phyloP scores from a whole-genome alignment of 2,329 filamentous ascomycete species.

The Albifimbria verrucaria region DNA sequence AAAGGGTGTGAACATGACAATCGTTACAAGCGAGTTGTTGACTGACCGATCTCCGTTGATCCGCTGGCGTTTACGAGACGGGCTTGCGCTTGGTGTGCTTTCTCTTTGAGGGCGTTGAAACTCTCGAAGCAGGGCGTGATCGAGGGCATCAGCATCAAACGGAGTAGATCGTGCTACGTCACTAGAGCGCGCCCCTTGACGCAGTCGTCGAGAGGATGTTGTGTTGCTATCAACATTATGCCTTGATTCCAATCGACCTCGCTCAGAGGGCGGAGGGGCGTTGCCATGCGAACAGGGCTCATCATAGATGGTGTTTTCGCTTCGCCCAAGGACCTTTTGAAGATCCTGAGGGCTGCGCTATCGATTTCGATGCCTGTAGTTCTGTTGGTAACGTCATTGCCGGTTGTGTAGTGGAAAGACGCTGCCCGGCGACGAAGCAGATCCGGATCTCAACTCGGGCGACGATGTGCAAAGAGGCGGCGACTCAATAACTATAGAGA shows the following conservation, averaged over 20 bases:
- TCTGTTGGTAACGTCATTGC: constrained; percentile 33
- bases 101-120: constrained; percentile 49
- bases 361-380: constrained; percentile 18
- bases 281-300: constrained; percentile 35
- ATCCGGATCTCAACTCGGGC: constrained; percentile 5
- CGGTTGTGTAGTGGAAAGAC: background rate
- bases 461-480: too few relatives aligned
- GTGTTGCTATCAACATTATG: constrained; percentile 31
- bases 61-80: constrained; percentile 56
- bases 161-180: constrained; percentile 32
- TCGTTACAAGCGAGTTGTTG: background rate
- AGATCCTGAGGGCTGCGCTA: constrained; percentile 22
- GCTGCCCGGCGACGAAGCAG: background rate
- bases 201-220: constrained; percentile 27
- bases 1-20: too few relatives aligned
- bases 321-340: constrained; percentile 30
- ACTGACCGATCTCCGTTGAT: constrained; percentile 60
- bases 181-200: constrained; percentile 31
- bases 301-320: constrained; percentile 25
- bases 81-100: constrained; percentile 50
- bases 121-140: constrained; percentile 49
- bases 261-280: constrained; percentile 42
- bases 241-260: constrained; percentile 39
- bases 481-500: too few relatives aligned
- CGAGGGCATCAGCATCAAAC: constrained; percentile 48